A percentile compares a stretch with the other conserved stretches of the same genome.
These are phyloP conservation scores for Claviceps fusiformis DNA, from an alignment of 2,329 filamentous ascomycete genomes.

Conservation along the genomic window DNA sequence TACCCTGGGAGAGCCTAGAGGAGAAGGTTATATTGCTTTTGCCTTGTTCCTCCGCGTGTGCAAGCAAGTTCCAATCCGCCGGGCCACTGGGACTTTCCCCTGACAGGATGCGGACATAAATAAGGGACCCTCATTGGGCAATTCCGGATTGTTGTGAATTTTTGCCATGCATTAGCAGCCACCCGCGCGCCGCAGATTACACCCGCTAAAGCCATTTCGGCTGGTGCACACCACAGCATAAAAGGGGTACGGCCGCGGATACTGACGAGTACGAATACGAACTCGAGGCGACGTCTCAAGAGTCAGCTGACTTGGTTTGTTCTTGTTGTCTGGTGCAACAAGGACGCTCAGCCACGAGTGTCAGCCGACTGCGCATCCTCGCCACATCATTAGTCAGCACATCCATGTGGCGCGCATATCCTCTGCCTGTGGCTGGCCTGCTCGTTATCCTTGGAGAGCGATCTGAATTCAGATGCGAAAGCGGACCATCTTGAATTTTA, in stretches of 20 bases:
- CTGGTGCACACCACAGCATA: not conserved
- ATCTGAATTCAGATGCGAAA: not conserved
- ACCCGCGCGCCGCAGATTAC: too few species aligned
- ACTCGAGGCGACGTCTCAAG: slow-evolving; percentile 1
- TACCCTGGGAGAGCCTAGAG: not conserved
- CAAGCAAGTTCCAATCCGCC: slow-evolving; percentile 1
- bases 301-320: not conserved
- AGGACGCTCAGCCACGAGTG: not conserved
- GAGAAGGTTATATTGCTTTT: slow-evolving; percentile 4
- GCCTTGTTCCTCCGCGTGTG: not conserved
- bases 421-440: not conserved
- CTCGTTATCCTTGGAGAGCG: not conserved
- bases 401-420: not conserved
- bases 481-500: not conserved
- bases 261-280: slow-evolving; percentile 9
- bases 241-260: not conserved
- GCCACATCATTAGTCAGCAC: slow-evolving; percentile 3
- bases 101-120: not conserved
- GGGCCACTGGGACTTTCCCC: slow-evolving; percentile 2
- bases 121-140: slow-evolving; percentile 5
- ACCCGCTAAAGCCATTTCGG: not conserved
- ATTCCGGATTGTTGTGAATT: slow-evolving; percentile 2
- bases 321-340: too few species aligned
- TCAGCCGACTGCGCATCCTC: not conserved
- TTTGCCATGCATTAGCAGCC: not conserved